Evolutionary conservation across 192 early-diverging fungal species (phyloP), one percentile per base, ranked within the genome.

Genomic region (Gigaspora rosea): DNA sequence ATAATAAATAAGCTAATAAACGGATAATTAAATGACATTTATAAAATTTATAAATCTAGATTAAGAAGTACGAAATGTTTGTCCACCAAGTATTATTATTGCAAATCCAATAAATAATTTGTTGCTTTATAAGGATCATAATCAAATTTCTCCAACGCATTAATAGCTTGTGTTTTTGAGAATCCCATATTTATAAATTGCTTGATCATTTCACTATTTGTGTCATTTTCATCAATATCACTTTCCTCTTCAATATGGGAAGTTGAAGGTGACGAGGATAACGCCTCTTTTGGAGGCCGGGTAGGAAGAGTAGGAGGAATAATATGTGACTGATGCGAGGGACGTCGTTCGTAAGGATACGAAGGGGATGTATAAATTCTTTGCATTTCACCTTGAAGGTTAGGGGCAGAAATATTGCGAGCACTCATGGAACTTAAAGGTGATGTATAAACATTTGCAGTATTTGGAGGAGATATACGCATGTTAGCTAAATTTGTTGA

Each of bases 181-280:
- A 94, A 94, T 1, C 93, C 93, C 91, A 94, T 93, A 66, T 85
- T 87, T 49, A 88, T 82, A 33, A 94, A 76, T 15, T 88, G 85
- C 13, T 82, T 75, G 50, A 90, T 84, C 76, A 51, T 22, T 50
- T 75, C 73, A 15, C 20, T 16, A 75, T 64, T 64, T 15, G 32
- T 22, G 8, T 75, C 56, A 35, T 65, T 64, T 8, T 75, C 59
- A 64, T 35, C 9, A 16, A 82, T 85, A 71, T 83, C 82, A 57
- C 10, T 22, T 27, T 33, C 22, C 32, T 54, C 49, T 2, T 48
- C 22, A 32, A 32, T 75, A 4, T 48, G 59, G 22, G 73, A 13
- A 63, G 73, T 27, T 4, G 73, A 27, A 0, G 36, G n/a, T 16
- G 73, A 64, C 35, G 46, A n/a, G 13, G 58, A 32, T 8, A 65